Base-by-base conservation (phyloP, 371 early-diverging fungal species). In the Umbelopsis sp. region DNA sequence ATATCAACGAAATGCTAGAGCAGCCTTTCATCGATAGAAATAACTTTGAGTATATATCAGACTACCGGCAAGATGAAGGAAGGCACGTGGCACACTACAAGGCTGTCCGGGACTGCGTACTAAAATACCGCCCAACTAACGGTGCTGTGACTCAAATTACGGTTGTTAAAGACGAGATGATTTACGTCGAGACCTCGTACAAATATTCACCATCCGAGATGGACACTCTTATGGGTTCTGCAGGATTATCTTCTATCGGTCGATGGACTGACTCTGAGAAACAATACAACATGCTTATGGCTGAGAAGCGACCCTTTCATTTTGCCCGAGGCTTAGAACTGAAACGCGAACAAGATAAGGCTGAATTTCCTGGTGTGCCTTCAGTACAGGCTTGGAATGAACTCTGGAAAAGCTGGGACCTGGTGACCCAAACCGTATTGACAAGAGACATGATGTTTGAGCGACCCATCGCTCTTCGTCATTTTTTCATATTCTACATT, bases 401-500 rank as follows among this genome's bases (percentile, higher is more conserved):
- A 22, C 78, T 96, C 24, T 96, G 94, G 94, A 84, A 85, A 63
- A 78, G 88, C 0, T 94, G 94, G 94, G 96, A 97, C 65, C 62
- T 82, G 12, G 85, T 95, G 16, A 86, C 89, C 3, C 76, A 76
- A 29, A 78, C 76, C 25, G 87, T 94, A 78, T 77, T 93, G 38
- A 78, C 87, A 10, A 79, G 74, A 14, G 74, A 74, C 1, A 87
- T 85, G 76, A 76, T 91, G 0, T 77, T 86, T 62, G 87, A 87
- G 45, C 82, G 86, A n/a, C 94, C 97, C 7, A 97, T 96, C 68
- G 80, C 81, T 8, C 79, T 96, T 41, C 91, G 97, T 16, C 95
- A 94, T 65, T 96, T 95, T 3, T 93, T 93, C 74, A 86, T 95
- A 0, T 97, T 97, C 70, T 97, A 97, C 71, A 78, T 95, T 18